A percentile compares a stretch with the other conserved stretches of the same genome.
Evolutionary conservation across 148 eudicot species (phyloP).

Genomic region (Rhododendron griersonianum): DNA sequence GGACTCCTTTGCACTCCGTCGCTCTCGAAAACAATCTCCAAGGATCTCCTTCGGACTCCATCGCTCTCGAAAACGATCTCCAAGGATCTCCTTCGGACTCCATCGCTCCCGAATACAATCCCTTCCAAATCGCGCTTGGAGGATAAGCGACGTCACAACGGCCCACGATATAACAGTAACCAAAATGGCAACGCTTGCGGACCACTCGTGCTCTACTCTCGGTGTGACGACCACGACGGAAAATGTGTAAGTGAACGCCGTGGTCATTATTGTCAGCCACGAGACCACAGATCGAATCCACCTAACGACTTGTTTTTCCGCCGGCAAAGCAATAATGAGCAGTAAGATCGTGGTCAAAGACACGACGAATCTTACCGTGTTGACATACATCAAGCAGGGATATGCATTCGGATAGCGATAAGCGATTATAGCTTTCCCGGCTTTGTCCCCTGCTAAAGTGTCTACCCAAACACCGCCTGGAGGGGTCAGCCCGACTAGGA

Average conservation of each 20-base stretch:
- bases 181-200: no score
- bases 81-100: no score
- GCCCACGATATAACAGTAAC: neutral
- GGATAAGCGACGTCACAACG: neutral
- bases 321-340: neutral
- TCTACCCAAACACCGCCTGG: constrained; percentile 43
- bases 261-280: constrained; percentile 3
- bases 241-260: neutral
- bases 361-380: constrained; percentile 15
- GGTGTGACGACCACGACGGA: neutral
- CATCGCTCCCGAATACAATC: no score
- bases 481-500: constrained; percentile 32
- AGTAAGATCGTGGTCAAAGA: neutral
- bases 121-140: no score
- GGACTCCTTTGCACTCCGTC: no score
- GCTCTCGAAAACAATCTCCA: no score
- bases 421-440: constrained; percentile 13
- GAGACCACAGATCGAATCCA: neutral
- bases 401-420: neutral
- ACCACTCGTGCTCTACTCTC: rapidly evolving
- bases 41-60: no score
- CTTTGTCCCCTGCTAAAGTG: neutral
- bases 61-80: no score
- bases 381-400: neutral
- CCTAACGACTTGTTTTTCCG: neutral